A percentile compares a stretch with the other conserved stretches of the same genome.
Conservation (phyloP, 306 rosid genomes). For the Medicago truncatula region MtrunA17r5.0-ANR NC_053048.1:24269501-24270000, state of each 20-base stretch:
- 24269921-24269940: constrained; percentile 83
- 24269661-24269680: constrained; percentile 53
- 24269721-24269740: constrained; percentile 48
- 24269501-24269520: constrained; percentile 24
- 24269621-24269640: constrained; percentile 55
- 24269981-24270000: constrained; percentile 73
- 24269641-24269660: constrained; percentile 61
- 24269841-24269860: not conserved
- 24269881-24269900: not conserved
- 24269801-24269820: constrained; percentile 56
- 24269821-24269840: constrained; percentile 59
- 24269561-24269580: constrained; percentile 33
- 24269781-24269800: constrained; percentile 62
- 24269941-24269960: constrained; percentile 73
- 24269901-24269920: not conserved
- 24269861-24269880: not conserved
- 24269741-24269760: constrained; percentile 72
- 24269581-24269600: constrained; percentile 59
- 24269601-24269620: constrained; percentile 75
- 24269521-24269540: constrained; percentile 57
- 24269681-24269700: constrained; percentile 40
- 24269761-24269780: constrained; percentile 61
- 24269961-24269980: constrained; percentile 77
- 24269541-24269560: constrained; percentile 50
- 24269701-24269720: constrained; percentile 56